phyloP scores from a whole-genome alignment of 2,329 filamentous ascomycete species.

The Ophiostoma triangulosporum region DNA sequence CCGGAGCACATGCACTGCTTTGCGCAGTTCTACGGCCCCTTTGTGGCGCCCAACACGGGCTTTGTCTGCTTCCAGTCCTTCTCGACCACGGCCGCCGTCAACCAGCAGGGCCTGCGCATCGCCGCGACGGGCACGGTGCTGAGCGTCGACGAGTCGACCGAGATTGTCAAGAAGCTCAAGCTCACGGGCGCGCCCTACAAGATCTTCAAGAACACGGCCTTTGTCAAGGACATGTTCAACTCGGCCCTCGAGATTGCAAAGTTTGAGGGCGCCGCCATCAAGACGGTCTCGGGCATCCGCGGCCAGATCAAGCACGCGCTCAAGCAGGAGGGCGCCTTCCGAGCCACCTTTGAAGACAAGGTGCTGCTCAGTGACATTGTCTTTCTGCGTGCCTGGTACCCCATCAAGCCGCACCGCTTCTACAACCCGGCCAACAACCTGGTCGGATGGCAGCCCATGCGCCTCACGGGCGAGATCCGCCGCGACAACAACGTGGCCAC shows the following conservation, averaged over 20 bases:
- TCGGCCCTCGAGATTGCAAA: conserved; percentile 89
- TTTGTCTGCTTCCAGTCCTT: conserved; percentile 91
- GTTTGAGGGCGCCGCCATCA: conserved; percentile 91
- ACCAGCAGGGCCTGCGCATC: conserved; percentile 61
- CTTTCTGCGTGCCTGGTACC: conserved; percentile 93
- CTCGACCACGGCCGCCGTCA: conserved; percentile 55
- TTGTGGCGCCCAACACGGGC: conserved; percentile 89
- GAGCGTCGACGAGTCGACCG: conserved; percentile 85
- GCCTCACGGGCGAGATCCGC: conserved; percentile 83
- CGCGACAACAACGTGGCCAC: conserved; percentile 61
- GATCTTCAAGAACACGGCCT: conserved; percentile 98
- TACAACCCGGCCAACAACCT: conserved; percentile 95
- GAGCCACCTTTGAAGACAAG: conserved; percentile 97
- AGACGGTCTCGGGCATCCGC: conserved; percentile 87
- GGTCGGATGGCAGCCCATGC: conserved; percentile 86
- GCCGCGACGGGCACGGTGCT: conserved; percentile 89
- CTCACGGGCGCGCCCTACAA: conserved; percentile 62
- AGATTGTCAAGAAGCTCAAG: conserved; percentile 99
- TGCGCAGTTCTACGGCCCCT: conserved; percentile 84
- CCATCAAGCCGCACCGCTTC: conserved; percentile 86
- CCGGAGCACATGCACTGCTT: conserved; percentile 99
- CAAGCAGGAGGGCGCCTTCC: conserved; percentile 89
- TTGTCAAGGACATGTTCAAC: conserved; percentile 98
- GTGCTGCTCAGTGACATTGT: conserved; percentile 93
- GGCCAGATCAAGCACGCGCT: conserved; percentile 96